A percentile compares a stretch with the other conserved stretches of the same genome.
Evolutionary conservation across 106 monocot genomes (phyloP).

Genomic region (Hemerocallis citrina): DNA sequence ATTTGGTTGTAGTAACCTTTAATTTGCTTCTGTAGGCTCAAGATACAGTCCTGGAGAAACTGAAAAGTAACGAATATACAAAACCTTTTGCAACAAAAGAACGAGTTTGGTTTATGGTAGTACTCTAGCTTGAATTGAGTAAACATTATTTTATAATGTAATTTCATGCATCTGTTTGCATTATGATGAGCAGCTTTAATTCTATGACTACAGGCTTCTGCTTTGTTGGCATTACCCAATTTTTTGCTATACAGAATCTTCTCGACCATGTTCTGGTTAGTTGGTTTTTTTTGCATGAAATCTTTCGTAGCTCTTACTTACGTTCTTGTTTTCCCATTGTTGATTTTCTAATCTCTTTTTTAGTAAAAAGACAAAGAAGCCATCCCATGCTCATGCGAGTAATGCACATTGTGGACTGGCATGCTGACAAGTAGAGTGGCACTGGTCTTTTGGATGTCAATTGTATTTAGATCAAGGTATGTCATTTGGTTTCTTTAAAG

Average conservation of each 20-base stretch:
- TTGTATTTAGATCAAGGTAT: slow-evolving; percentile 9
- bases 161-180: not conserved
- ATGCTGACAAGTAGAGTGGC: slow-evolving; percentile 38
- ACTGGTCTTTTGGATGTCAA: not conserved
- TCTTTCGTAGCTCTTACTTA: too few species aligned
- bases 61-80: slow-evolving; percentile 44
- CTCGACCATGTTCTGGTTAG: slow-evolving; percentile 34
- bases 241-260: slow-evolving; percentile 32
- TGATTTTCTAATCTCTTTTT: not conserved
- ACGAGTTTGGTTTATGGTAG: slow-evolving; percentile 58
- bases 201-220: slow-evolving; percentile 47
- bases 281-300: not conserved
- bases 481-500: not conserved
- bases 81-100: slow-evolving; percentile 56
- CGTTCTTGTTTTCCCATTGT: not conserved
- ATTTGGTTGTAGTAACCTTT: not conserved
- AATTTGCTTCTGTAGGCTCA: slow-evolving; percentile 32
- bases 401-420: slow-evolving; percentile 39
- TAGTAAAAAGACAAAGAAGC: slow-evolving; percentile 32
- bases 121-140: not conserved
- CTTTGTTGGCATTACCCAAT: slow-evolving; percentile 44
- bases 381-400: slow-evolving; percentile 16
- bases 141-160: not conserved
- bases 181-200: not conserved
- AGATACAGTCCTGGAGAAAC: slow-evolving; percentile 27